Evolutionary conservation across 768 basidiomycete species (phyloP).

Genomic region (Saitozyma sp.): DNA sequence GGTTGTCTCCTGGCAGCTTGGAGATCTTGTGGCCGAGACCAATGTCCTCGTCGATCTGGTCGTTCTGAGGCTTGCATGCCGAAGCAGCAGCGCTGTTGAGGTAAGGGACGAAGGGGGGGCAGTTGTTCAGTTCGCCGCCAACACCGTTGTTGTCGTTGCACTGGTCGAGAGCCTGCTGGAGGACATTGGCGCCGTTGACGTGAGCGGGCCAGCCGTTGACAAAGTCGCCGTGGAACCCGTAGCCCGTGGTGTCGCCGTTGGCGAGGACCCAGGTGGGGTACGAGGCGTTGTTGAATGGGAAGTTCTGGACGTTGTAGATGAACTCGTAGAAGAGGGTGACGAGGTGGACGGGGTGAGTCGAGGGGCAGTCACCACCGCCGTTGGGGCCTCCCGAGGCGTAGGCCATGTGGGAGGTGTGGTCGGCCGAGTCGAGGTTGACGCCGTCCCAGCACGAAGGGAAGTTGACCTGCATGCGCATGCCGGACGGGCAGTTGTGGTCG

Average conservation of each 20-base stretch:
- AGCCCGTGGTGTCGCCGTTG: constrained; percentile 52
- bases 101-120: constrained; percentile 51
- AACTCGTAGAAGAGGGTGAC: constrained; percentile 54
- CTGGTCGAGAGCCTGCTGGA: constrained; percentile 50
- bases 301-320: constrained; percentile 49
- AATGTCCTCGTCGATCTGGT: constrained; percentile 49
- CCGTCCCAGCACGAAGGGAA: constrained; percentile 56
- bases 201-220: constrained; percentile 50
- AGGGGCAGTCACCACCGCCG: constrained; percentile 49
- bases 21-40: constrained; percentile 39
- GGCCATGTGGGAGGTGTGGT: constrained; percentile 54
- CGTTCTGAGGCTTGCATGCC: constrained; percentile 45
- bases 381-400: constrained; percentile 49
- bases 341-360: constrained; percentile 49
- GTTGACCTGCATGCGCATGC: constrained; percentile 53
- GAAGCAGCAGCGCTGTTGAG: constrained; percentile 34
- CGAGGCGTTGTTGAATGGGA: constrained; percentile 48
- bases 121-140: constrained; percentile 43
- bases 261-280: constrained; percentile 47
- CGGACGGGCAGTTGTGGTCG: constrained; percentile 51
- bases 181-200: constrained; percentile 48
- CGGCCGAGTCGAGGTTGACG: constrained; percentile 49
- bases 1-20: constrained; percentile 50
- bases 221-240: constrained; percentile 52
- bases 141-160: constrained; percentile 50